Base-by-base conservation (phyloP, 305 asterid species). In the Rubia tinctorum region DNA sequence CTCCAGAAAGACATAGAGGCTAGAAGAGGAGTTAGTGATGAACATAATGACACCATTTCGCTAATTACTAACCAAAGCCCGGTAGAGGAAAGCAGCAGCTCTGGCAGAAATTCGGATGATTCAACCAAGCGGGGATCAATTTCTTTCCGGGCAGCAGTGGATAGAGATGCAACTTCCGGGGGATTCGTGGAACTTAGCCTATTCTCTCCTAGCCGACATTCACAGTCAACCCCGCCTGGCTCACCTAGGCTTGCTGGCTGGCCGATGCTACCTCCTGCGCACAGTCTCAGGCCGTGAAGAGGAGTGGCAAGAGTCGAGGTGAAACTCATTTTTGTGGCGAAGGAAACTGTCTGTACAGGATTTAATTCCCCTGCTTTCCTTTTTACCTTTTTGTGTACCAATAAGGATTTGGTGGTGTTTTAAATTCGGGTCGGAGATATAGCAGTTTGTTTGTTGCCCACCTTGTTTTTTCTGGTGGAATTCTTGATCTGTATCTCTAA, bases 141-240 rank as follows among this genome's bases (percentile, higher is more conserved):
- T 62, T 88, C 96, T 77, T 82, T 88, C 61, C 85, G 84, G 49
- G 66, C 84, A 27, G 62, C 84, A 27, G 73, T 72, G 84, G 93
- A 75, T 68, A 84, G 55, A 69, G 91, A 78, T 23, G 92, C 78
- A 80, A 67, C 77, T 67, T 80, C 87, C 0, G 89, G 81, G 47
- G 76, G 80, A 60, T 91, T 82, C 79, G 97, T 91, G 88, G 96
- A 91, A 73, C 83, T 91, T 76, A 89, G 91, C 84, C 84, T 89
- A 15, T 89, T 89, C 81, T 81, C 89, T 75, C 87, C 86, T 40
- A 82, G 82, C 55, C 86, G 76, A 82, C 84, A 83, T 51, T 79
- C 82, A 80, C 84, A 80, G 53, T 79, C 82, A n/a, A 75, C 83
- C 56, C 88, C 86, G 7, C 87, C 86, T 6, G 92, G 86, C 65